A percentile compares a stretch with the other conserved stretches of the same genome.
phyloP scores from a whole-genome alignment of 2,329 filamentous ascomycete genomes.

The Coleophoma crateriformis region DNA sequence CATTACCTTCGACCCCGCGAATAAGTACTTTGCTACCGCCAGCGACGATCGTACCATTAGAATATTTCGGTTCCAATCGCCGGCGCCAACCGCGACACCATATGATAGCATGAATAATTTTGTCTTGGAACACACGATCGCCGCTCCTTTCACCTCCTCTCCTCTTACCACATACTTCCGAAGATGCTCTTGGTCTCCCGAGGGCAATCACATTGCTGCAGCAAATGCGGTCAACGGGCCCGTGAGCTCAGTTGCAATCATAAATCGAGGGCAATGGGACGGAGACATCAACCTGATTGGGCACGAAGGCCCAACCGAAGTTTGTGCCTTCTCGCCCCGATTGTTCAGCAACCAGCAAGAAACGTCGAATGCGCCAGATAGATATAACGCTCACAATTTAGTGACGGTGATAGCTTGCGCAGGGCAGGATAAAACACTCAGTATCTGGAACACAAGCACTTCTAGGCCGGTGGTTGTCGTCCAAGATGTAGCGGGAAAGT shows the following conservation, averaged over 20 bases:
- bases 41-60: slow-evolving; percentile 97
- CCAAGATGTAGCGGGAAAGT: slow-evolving; percentile 83
- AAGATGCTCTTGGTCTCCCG: slow-evolving; percentile 94
- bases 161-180: slow-evolving; percentile 96
- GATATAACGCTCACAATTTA: slow-evolving; percentile 40
- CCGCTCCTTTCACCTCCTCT: slow-evolving; percentile 79
- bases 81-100: slow-evolving; percentile 82
- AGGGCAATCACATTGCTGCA: slow-evolving; percentile 93
- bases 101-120: slow-evolving; percentile 98
- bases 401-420: slow-evolving; percentile 96
- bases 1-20: slow-evolving; percentile 96
- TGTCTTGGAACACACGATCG: slow-evolving; percentile 86
- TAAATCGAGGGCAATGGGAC: slow-evolving; percentile 88
- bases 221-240: slow-evolving; percentile 97
- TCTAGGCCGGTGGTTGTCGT: slow-evolving; percentile 85
- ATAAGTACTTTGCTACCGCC: slow-evolving; percentile 98
- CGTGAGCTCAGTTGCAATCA: slow-evolving; percentile 93
- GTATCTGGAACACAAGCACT: slow-evolving; percentile 96
- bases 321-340: slow-evolving; percentile 93
- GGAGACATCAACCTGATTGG: slow-evolving; percentile 96
- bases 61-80: slow-evolving; percentile 90
- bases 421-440: slow-evolving; percentile 92
- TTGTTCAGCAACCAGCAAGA: slow-evolving; percentile 71
- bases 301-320: slow-evolving; percentile 93
- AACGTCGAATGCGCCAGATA: slow-evolving; percentile 40